Conservation (phyloP, 768 basidiomycete genomes). For the Mycena crocata region DNA sequence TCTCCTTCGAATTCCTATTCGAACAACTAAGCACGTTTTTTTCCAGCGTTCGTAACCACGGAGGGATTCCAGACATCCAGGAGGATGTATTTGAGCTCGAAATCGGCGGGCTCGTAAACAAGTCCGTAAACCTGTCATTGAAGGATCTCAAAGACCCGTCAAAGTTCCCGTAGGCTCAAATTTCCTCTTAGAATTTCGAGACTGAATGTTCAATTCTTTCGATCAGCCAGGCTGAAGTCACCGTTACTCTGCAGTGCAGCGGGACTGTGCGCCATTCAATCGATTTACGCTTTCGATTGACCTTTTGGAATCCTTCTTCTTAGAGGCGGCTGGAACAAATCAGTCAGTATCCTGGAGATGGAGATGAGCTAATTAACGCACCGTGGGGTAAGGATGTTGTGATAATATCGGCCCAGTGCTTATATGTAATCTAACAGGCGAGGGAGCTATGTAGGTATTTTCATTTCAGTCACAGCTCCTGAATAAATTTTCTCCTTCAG, state of each 20-base stretch:
- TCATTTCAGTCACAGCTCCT: not conserved
- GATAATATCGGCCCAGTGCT: not conserved
- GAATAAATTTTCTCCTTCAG: slow-evolving; percentile 35
- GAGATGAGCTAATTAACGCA: slow-evolving; percentile 64
- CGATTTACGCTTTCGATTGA: not conserved
- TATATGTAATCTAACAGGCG: slow-evolving; percentile 37
- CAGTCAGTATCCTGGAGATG: slow-evolving; percentile 63
- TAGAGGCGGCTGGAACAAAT: slow-evolving; percentile 63
- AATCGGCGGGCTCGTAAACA: slow-evolving; percentile 63
- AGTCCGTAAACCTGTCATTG: slow-evolving; percentile 55
- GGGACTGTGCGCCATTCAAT: slow-evolving; percentile 48
- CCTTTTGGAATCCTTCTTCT: not conserved
- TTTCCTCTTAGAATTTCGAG: not conserved
- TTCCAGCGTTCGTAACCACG: slow-evolving; percentile 63
- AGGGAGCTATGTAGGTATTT: slow-evolving; percentile 57
- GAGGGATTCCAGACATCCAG: slow-evolving; percentile 62
- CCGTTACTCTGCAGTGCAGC: slow-evolving; percentile 66
- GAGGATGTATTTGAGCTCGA: slow-evolving; percentile 60
- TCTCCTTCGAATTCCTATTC: not conserved
- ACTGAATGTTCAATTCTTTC: not conserved
- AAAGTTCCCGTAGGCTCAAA: slow-evolving; percentile 56
- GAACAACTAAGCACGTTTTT: not conserved
- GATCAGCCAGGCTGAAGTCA: slow-evolving; percentile 58
- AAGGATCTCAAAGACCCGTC: slow-evolving; percentile 60
- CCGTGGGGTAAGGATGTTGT: slow-evolving; percentile 59